Conservation (phyloP, 768 basidiomycete genomes). For the Cystobasidium ongulense region DNA sequence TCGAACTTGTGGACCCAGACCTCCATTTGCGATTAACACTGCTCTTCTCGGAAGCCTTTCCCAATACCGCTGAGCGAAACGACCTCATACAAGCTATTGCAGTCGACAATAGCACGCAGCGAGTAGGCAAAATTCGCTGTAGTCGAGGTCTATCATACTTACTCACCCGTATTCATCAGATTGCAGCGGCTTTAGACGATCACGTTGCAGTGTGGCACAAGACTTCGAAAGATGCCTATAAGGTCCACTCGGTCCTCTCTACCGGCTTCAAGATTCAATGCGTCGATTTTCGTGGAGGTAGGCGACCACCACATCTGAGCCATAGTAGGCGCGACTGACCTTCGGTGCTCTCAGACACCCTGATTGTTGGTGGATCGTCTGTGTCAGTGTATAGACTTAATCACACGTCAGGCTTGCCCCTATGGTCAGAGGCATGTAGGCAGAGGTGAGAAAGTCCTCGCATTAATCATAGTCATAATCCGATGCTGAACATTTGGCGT, state of each 20-base stretch:
- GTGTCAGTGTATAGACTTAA: background rate
- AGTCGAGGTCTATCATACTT: background rate
- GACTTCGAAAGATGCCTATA: conserved; percentile 20
- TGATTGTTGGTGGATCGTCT: background rate
- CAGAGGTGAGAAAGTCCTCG: background rate
- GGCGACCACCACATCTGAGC: too few species aligned
- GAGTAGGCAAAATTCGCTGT: conserved; percentile 9
- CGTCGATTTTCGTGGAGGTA: conserved; percentile 31
- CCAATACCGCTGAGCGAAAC: background rate
- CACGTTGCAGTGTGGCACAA: conserved; percentile 32
- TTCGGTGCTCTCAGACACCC: background rate
- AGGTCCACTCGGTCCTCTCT: conserved; percentile 38
- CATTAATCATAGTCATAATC: background rate
- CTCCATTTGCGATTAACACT: conserved; percentile 6
- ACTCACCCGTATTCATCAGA: conserved; percentile 9
- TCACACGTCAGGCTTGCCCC: background rate
- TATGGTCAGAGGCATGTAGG: background rate
- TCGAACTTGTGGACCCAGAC: conserved; percentile 30
- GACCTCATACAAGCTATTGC: conserved; percentile 33
- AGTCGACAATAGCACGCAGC: conserved; percentile 15
- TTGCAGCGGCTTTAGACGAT: conserved; percentile 31
- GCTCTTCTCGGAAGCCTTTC: conserved; percentile 34
- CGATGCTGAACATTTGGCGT: background rate
- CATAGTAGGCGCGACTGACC: background rate
- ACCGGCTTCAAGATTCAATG: background rate